Evolutionary conservation across 1,284 basidiomycete genomes (phyloP), one percentile per base, ranked within the genome.

Genomic region (Boletus mariae): DNA sequence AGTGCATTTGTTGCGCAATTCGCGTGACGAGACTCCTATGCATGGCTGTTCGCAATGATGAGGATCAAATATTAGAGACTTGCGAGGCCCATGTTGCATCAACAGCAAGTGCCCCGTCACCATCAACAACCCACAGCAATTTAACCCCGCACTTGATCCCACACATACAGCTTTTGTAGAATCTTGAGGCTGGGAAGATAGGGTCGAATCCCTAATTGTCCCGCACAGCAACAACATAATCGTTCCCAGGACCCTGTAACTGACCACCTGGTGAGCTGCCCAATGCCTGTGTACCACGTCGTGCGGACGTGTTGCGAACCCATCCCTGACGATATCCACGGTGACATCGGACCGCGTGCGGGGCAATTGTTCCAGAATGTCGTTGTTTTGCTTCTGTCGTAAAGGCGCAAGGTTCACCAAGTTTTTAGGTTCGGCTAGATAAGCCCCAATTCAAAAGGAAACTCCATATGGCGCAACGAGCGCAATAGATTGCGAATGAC

Each of bases 101-200:
- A 45, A 44, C 50, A 50, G 59, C 42, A 43, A 62, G 29, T 15
- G 7, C 5, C 25, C 28, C 46, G 26, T 45, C 31, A 35, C 53
- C 59, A 55, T 57, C 42, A 45, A 29, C 47, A 42, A 48, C 59
- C 44, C 49, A 32, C 38, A 52, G 43, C 49, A 53, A 49, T 50
- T 50, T 49, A 26, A 20, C 32, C 46, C 57, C 34, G 11, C 23
- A 28, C 11, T 35, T 37, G 15, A 38, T 45, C 41, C 29, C 26
- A 32, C 29, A 17, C 44, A 34, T 25, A 44, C 43, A 43, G 42
- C 26, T 25, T 43, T 25, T 17, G n/a, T 17, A 37, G 48, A 42
- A 43, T 4, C 4, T n/a, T 40, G 15, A 5, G 26, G 29, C 26
- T 15, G 9, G 23, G 31, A 50, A 5, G 31, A 11, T 49, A 47